Evolutionary conservation across 73 alveolate species (phyloP).

Genomic region (Paramecium tetraurelia): DNA sequence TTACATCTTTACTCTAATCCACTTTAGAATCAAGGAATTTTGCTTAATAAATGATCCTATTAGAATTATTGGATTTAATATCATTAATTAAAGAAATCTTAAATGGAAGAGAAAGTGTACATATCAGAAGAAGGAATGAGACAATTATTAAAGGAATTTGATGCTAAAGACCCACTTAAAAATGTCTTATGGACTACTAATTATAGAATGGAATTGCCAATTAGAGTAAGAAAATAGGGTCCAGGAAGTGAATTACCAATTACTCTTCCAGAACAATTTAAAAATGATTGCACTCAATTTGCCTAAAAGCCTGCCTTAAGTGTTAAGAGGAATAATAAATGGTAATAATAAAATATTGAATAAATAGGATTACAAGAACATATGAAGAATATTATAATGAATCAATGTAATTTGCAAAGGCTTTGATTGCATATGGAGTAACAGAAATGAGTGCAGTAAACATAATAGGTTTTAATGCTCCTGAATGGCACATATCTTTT

Average conservation of each 20-base stretch:
- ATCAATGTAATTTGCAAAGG: conserved; percentile 68
- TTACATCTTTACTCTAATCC: not conserved
- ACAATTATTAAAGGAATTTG: not conserved
- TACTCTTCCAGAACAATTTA: conserved; percentile 46
- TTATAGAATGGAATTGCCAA: conserved; percentile 55
- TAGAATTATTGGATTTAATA: not conserved
- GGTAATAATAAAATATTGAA: not conserved
- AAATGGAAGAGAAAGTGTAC: conserved; percentile 52
- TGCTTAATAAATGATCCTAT: not conserved
- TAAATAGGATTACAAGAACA: conserved; percentile 61
- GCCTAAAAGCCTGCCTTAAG: conserved; percentile 59
- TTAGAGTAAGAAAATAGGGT: conserved; percentile 49
- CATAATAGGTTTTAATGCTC: conserved; percentile 85
- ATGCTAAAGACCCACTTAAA: conserved; percentile 57
- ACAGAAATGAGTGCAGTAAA: conserved; percentile 67
- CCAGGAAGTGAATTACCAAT: conserved; percentile 56
- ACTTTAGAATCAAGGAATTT: not conserved
- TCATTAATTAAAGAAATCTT: not conserved
- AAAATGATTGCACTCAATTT: not conserved
- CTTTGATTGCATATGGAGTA: conserved; percentile 73
- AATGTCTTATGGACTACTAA: conserved; percentile 56
- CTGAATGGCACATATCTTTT: conserved; percentile 84
- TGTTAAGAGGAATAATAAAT: conserved; percentile 64
- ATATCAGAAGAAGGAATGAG: conserved; percentile 56
- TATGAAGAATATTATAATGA: conserved; percentile 70